Evolutionary conservation across 1,139 yeast genomes (phyloP), one percentile per base, ranked within the genome.

Genomic region (Geotrichum reessii): DNA sequence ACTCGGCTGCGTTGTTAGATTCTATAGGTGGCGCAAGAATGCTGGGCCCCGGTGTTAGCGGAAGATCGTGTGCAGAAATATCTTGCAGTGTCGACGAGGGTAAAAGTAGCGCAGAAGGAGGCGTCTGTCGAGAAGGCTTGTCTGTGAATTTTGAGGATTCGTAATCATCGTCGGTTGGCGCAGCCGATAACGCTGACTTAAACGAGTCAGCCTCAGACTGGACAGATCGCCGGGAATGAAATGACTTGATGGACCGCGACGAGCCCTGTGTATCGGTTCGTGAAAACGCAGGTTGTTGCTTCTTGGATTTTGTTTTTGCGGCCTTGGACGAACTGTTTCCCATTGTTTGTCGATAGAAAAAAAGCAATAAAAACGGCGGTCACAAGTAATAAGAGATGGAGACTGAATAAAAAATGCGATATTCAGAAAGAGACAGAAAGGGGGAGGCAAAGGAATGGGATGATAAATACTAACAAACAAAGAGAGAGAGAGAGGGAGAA

Each of bases 251-350:
- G 6, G 76, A 72, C 58, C 71, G 66, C 12, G 76, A 65, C 33
- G 78, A 74, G 37, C 74, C 74, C 61, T 74, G 77, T 7, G 79
- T 76, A 61, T 76, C 79, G 21, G 74, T 65, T 50, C 79, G 70
- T 27, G 73, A 66, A 64, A 76, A 75, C 3, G 47, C 56, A 1
- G 59, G 59, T 44, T 40, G 33, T 44, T 67, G 44, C 52, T 53
- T 56, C 33, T 58, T 67, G 50, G 63, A 68, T 66, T 75, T 58
- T 17, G 55, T 73, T 46, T 63, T 58, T 48, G 63, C 52, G 5
- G 44, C 44, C 57, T 68, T 69, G 37, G 73, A 71, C 58, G 63
- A 63, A 62, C 63, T 69, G 65, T 73, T 72, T 46, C 76, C 76
- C 76, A 73, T 73, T 48, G 51, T 56, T 46, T 37, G 44, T 37